These are phyloP conservation scores for Knoxdaviesia proteae DNA, from an alignment of 2,329 filamentous ascomycete genomes.

Conservation along the genomic window DNA sequence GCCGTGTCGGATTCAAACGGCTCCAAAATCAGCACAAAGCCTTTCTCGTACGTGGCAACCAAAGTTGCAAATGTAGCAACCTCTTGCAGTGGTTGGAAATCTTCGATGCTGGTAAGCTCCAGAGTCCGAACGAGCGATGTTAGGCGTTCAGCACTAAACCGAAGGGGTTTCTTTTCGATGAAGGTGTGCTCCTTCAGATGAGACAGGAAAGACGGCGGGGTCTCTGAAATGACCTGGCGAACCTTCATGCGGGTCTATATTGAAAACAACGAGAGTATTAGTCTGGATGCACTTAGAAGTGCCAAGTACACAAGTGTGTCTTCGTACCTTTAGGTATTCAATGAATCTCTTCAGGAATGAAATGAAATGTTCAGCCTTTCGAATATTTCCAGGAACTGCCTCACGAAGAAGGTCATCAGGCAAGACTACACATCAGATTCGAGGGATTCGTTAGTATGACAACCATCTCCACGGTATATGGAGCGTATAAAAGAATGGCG, in stretches of 20 bases:
- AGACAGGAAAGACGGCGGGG: constrained; percentile 76
- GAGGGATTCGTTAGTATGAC: no score
- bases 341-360: constrained; percentile 91
- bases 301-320: background rate
- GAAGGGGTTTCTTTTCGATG: constrained; percentile 85
- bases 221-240: constrained; percentile 90
- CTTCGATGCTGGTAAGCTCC: constrained; percentile 92
- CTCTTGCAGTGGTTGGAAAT: constrained; percentile 91
- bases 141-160: constrained; percentile 85
- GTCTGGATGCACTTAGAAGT: background rate
- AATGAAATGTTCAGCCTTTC: constrained; percentile 87
- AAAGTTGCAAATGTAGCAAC: constrained; percentile 94
- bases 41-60: constrained; percentile 90
- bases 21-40: constrained; percentile 89
- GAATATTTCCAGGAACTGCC: constrained; percentile 88
- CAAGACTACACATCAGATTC: constrained; percentile 33
- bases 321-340: constrained; percentile 62
- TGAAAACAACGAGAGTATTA: background rate
- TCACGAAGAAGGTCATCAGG: constrained; percentile 90
- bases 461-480: background rate
- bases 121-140: constrained; percentile 88
- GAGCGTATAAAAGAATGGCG: constrained; percentile 1
- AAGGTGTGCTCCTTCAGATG: constrained; percentile 93
- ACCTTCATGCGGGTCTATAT: constrained; percentile 85
- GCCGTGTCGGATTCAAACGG: constrained; percentile 91